Evolutionary conservation across 306 rosid genomes (phyloP).

Genomic region (Citrullus mucosospermus): DNA sequence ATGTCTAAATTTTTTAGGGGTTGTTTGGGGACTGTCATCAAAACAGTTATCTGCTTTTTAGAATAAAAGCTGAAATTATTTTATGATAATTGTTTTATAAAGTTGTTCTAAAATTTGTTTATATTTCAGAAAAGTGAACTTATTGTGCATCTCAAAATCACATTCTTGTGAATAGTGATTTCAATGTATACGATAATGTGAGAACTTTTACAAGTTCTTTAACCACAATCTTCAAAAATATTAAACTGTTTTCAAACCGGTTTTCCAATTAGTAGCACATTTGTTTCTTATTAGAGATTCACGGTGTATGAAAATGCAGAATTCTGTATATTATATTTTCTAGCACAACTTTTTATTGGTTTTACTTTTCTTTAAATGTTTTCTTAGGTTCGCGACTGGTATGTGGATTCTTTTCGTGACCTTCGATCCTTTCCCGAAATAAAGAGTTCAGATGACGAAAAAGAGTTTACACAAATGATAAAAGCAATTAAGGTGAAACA

Average conservation of each 20-base stretch:
- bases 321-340: neutral
- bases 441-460: conserved; percentile 52
- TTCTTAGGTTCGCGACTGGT: conserved; percentile 92
- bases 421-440: conserved; percentile 69
- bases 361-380: neutral
- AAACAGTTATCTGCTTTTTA: neutral
- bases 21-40: neutral
- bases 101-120: neutral
- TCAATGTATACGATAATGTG: neutral
- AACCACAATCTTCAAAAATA: neutral
- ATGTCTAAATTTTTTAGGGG: neutral
- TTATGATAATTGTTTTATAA: neutral
- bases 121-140: neutral
- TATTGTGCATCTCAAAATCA: neutral
- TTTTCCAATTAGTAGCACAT: neutral
- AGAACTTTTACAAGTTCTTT: neutral
- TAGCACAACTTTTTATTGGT: neutral
- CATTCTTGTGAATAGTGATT: neutral
- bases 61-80: neutral
- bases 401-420: conserved; percentile 84
- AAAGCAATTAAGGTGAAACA: conserved; percentile 95
- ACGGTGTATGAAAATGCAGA: neutral
- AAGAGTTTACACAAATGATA: conserved; percentile 66
- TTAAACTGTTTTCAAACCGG: neutral
- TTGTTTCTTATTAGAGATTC: neutral